Base-by-base conservation (phyloP, 1,284 basidiomycete species). In the Waitea zeae region DNA sequence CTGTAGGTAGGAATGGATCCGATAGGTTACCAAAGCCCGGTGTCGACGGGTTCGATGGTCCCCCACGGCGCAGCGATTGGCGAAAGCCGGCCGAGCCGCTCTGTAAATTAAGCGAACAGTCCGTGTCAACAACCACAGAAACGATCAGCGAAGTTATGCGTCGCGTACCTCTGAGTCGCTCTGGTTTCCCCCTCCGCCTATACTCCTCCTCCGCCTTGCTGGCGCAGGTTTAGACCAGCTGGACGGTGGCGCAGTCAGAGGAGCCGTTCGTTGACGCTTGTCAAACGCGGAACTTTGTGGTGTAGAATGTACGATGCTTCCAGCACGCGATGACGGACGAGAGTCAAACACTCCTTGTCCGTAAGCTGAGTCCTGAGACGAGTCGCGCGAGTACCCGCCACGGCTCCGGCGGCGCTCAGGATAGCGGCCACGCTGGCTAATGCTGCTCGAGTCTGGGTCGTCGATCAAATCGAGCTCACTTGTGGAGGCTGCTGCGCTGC, bases 151-250 rank as follows among this genome's bases (percentile, higher is more conserved):
- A 33, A 33, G 18, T 11, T 3, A 11, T 13, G 17, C 28, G 27
- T 15, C 29, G 12, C 64, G 37, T 35, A 80, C 77, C 61, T 83
- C 79, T 3, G 70, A 70, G 44, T 83, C 79, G 43, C 77, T 81
- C 30, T 49, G 41, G 32, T 52, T 52, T 26, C 58, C 55, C 38
- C 58, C 64, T 17, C 77, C 71, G 9, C 73, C 75, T 43, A 77
- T 66, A 40, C 78, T 81, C 54, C 64, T 75, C 33, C 77, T 7
- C 9, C 9, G 29, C 29, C 9, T 58, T 36, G 79, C 59, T 30
- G 60, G 54, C 4, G 70, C 62, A 30, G 76, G 71, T 17, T 62
- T 54, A 4, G 64, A 46, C 77, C 79, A 83, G 43, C 73, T 78
- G 3, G 78, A 81, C 0, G 79, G 80, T 1, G 76, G 70, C 13